Conservation (phyloP, 352 stramenopile species). For the Phytophthora ramorum region DNA sequence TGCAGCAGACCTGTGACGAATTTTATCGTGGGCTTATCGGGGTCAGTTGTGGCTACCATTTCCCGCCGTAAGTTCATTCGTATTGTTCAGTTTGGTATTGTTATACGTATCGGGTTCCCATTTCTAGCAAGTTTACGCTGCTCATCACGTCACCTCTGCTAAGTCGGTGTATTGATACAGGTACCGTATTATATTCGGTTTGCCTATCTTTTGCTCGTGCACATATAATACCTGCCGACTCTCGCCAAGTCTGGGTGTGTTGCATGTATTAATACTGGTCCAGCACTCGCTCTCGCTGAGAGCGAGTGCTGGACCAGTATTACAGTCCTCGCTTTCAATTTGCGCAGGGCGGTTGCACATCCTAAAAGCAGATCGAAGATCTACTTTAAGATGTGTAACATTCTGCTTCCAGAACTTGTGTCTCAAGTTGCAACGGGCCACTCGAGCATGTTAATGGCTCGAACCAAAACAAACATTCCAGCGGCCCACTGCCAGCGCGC, state of each 20-base stretch:
- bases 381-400: conserved; percentile 13
- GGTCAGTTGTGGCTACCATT: no score
- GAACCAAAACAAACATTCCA: no score
- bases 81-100: no score
- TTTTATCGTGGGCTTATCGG: no score
- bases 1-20: no score
- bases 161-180: background rate
- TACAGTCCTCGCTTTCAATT: conserved; percentile 14
- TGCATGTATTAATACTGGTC: background rate
- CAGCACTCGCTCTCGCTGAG: background rate
- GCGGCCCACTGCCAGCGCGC: no score
- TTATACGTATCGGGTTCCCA: background rate
- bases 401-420: conserved; percentile 11
- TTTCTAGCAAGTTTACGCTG: background rate
- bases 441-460: background rate
- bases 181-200: background rate
- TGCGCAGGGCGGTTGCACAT: conserved; percentile 10
- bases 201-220: background rate
- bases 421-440: conserved; percentile 6
- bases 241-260: no score
- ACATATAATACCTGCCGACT: background rate
- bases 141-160: background rate
- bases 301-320: background rate
- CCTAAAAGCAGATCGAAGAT: conserved; percentile 8
- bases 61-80: no score